A percentile compares a stretch with the other conserved stretches of the same genome.
Conservation (phyloP, 768 basidiomycete species). For the Dendrothele bispora region DNA sequence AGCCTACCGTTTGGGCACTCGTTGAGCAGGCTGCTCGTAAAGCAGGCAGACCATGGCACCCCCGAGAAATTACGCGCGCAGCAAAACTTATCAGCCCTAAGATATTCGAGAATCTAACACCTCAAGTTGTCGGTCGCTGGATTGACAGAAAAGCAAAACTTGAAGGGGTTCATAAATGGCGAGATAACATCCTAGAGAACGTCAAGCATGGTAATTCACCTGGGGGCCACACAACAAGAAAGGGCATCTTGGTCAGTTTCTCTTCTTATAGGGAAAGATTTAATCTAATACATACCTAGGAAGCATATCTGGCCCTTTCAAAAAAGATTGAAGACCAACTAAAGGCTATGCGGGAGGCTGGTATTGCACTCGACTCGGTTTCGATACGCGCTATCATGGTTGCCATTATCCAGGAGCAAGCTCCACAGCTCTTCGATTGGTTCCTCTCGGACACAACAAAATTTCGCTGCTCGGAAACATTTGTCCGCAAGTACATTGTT, state of each 20-base stretch:
- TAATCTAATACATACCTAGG: not conserved
- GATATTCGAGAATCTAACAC: not conserved
- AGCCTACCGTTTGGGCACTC: not conserved
- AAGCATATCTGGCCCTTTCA: not conserved
- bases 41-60: not conserved
- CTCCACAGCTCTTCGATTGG: constrained; percentile 21
- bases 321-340: not conserved
- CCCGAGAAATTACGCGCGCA: not conserved
- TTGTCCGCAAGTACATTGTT: constrained; percentile 17
- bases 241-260: not conserved
- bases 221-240: not conserved
- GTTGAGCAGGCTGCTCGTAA: not conserved
- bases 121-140: not conserved
- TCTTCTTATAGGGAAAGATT: not conserved
- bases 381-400: not conserved
- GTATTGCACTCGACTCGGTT: not conserved
- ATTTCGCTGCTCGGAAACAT: constrained; percentile 19
- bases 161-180: not conserved
- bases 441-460: constrained; percentile 8
- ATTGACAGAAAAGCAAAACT: not conserved
- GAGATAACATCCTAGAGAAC: not conserved
- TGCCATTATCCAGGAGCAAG: constrained; percentile 10
- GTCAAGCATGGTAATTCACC: not conserved
- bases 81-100: not conserved
- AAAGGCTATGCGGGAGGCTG: not conserved